A percentile compares a stretch with the other conserved stretches of the same genome.
Evolutionary conservation across 768 basidiomycete genomes (phyloP).

Genomic region (Pulveroboletus sp.): DNA sequence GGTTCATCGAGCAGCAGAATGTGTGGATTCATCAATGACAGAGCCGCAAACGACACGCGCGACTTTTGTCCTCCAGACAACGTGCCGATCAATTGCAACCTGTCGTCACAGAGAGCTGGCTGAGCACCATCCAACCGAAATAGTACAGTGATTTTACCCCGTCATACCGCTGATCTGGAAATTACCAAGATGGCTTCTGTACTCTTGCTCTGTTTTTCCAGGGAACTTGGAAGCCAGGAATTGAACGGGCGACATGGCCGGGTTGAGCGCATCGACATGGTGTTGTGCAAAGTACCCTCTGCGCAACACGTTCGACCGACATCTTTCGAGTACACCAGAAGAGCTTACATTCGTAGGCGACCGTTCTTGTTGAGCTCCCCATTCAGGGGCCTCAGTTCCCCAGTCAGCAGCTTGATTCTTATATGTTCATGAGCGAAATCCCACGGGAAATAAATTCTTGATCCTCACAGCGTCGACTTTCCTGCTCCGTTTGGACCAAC

Average conservation of each 20-base stretch:
- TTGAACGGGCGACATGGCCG: constrained; percentile 86
- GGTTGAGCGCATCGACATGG: constrained; percentile 87
- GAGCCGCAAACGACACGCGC: constrained; percentile 85
- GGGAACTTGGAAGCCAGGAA: constrained; percentile 92
- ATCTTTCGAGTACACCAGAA: constrained; percentile 3
- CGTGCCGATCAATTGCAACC: constrained; percentile 86
- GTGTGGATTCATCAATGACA: constrained; percentile 87
- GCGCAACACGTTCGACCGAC: background rate
- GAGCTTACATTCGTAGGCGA: constrained; percentile 75
- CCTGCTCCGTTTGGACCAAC: constrained; percentile 95
- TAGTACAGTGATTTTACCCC: constrained; percentile 45
- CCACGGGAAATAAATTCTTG: background rate
- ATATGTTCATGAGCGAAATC: constrained; percentile 4
- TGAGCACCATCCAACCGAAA: background rate
- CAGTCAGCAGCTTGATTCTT: constrained; percentile 74
- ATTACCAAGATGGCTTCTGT: constrained; percentile 89
- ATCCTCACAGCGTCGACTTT: constrained; percentile 84
- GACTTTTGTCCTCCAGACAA: constrained; percentile 95
- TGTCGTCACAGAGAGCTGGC: constrained; percentile 19
- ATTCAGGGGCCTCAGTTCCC: constrained; percentile 23
- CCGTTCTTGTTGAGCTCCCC: constrained; percentile 91
- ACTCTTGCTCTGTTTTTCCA: constrained; percentile 94
- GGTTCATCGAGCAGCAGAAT: constrained; percentile 95
- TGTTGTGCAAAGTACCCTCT: constrained; percentile 94
- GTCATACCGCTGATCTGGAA: constrained; percentile 98